phyloP scores from a whole-genome alignment of 208 protist genomes.

The Phytomonas sp. region DNA sequence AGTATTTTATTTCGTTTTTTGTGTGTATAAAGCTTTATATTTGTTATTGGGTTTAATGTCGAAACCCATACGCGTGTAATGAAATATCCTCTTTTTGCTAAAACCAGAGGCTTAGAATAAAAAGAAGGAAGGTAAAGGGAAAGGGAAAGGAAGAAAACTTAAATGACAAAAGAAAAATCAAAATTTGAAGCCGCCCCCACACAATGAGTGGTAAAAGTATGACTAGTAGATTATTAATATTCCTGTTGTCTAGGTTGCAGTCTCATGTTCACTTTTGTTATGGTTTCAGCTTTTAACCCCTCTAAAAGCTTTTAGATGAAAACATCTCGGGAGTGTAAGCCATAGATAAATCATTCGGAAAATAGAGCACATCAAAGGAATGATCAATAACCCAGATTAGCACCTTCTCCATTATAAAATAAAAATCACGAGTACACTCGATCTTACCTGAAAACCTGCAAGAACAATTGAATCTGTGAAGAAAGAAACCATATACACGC shows the following conservation, averaged over 20 bases:
- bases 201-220: not conserved
- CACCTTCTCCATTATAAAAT: too few species aligned
- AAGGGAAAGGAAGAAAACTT: not conserved
- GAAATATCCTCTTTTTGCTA: not conserved
- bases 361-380: too few species aligned
- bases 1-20: not conserved
- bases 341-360: not conserved
- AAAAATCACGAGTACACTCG: too few species aligned
- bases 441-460: not conserved
- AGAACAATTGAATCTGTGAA: constrained; percentile 6
- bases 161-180: not conserved
- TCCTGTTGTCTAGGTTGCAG: not conserved
- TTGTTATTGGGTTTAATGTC: not conserved
- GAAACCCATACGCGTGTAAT: not conserved
- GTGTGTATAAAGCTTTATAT: not conserved
- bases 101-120: not conserved
- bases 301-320: not conserved
- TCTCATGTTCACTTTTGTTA: not conserved
- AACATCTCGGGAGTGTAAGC: not conserved
- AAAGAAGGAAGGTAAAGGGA: not conserved
- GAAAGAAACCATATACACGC: not conserved
- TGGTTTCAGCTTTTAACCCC: not conserved
- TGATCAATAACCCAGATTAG: too few species aligned
- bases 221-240: not conserved
- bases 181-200: not conserved